These are phyloP conservation scores for Rhinocladiella mackenziei DNA, from an alignment of 2,329 filamentous ascomycete species.

Conservation along the genomic window DNA sequence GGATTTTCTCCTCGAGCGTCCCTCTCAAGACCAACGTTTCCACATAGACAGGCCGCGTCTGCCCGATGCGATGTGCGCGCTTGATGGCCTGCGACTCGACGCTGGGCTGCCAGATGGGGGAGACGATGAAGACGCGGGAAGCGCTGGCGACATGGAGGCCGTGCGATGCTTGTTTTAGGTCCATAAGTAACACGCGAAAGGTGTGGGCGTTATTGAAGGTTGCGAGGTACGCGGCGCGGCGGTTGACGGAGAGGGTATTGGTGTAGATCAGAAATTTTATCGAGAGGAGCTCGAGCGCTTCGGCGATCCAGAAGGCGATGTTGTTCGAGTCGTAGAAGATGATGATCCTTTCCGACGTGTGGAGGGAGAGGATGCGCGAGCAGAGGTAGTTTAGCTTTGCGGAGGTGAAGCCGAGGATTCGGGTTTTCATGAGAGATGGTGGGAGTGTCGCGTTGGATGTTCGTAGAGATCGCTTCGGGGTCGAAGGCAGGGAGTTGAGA, in stretches of 20 bases:
- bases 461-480: conserved; percentile 41
- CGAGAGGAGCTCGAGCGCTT: conserved; percentile 69
- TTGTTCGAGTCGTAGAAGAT: conserved; percentile 91
- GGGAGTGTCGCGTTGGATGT: conserved; percentile 51
- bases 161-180: conserved; percentile 82
- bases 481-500: neutral
- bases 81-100: conserved; percentile 90
- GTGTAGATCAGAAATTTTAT: conserved; percentile 59
- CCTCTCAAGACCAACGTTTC: conserved; percentile 77
- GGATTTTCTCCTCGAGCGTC: conserved; percentile 81
- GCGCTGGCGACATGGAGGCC: conserved; percentile 81
- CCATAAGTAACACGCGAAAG: conserved; percentile 81
- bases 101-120: conserved; percentile 77
- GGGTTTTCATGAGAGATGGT: conserved; percentile 51
- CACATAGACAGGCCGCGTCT: conserved; percentile 71
- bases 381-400: conserved; percentile 84
- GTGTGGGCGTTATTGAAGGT: conserved; percentile 67
- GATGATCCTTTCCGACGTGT: conserved; percentile 75
- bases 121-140: conserved; percentile 83
- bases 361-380: conserved; percentile 64
- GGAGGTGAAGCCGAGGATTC: conserved; percentile 73
- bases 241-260: conserved; percentile 53
- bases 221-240: conserved; percentile 70
- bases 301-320: conserved; percentile 77
- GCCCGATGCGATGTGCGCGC: conserved; percentile 80